Evolutionary conservation across 1,284 basidiomycete genomes (phyloP), one percentile per base, ranked within the genome.

Genomic region (Rhizoctonia solani): DNA sequence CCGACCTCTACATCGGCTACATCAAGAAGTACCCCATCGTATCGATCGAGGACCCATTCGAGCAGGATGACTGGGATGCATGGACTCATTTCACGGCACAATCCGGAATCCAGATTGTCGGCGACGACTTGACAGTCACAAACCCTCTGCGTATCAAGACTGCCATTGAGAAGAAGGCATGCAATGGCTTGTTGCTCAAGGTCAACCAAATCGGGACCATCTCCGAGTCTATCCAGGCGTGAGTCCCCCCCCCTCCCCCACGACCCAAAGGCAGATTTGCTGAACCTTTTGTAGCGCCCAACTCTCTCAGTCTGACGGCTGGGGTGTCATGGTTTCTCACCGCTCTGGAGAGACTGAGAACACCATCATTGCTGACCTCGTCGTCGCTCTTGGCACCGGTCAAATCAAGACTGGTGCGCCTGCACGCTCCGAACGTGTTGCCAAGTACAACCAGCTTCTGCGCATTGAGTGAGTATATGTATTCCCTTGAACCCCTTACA

Each of bases 291-390:
- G 30, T 72, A 94, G 92, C 76, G 95, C 95, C 69, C 95, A 98
- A 81, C 93, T 99, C 76, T 81, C 95, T 65, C 95, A 98, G 81
- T 95, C 92, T 46, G 93, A 95, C 77, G 92, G 92, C 72, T 99
- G 96, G 96, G 95, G 93, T 79, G 93, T 98, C 81, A 99, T 99
- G 96, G 92, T 97, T 78, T 98, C 95, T 71, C 97, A 99, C 87
- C 95, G 97, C 74, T 95, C 90, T 72, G 96, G 96, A 78, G 95
- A 98, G 83, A 93, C 93, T 46, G 92, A 93, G 81, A 95, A 94
- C 81, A 96, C 93, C 69, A 87, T 96, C 80, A 99, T 99, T 76
- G 93, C 97, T 72, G 96, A 99, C 81, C 89, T 99, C 72, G 88
- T 89, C 71, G 95, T 99, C 73, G 97, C 90, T 68, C 93, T 98